Evolutionary conservation across 306 rosid species (phyloP).

Genomic region (Urtica urens): DNA sequence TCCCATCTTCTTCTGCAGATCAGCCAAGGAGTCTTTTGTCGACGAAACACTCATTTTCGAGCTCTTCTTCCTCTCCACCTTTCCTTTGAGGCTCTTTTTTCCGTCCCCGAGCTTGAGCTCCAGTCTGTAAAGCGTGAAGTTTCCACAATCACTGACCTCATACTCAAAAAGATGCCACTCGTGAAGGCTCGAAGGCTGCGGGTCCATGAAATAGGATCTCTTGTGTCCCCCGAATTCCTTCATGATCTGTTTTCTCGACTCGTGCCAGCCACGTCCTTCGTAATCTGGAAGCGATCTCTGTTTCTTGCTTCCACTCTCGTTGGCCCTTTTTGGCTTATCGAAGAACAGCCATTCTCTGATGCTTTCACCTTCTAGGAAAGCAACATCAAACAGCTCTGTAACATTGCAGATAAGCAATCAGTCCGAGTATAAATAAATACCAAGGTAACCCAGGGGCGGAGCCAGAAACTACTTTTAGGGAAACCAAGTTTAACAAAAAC

Average conservation of each 20-base stretch:
- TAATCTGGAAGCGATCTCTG: slow-evolving; percentile 98
- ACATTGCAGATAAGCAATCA: slow-evolving; percentile 12
- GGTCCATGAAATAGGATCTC: slow-evolving; percentile 98
- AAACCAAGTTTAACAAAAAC: too few relatives aligned
- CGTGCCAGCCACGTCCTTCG: slow-evolving; percentile 98
- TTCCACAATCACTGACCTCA: slow-evolving; percentile 78
- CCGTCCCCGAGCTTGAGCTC: slow-evolving; percentile 91
- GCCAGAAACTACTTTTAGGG: too few relatives aligned
- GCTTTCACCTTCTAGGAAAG: slow-evolving; percentile 76
- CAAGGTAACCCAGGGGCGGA: neutral
- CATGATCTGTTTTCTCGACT: slow-evolving; percentile 96
- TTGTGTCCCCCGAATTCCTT: slow-evolving; percentile 87
- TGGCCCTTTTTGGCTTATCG: slow-evolving; percentile 94
- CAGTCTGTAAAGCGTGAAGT: slow-evolving; percentile 78
- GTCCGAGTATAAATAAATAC: neutral
- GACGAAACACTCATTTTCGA: slow-evolving; percentile 48
- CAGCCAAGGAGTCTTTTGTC: slow-evolving; percentile 89
- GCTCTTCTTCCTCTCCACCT: neutral
- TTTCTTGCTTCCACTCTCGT: slow-evolving; percentile 95
- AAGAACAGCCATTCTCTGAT: slow-evolving; percentile 98
- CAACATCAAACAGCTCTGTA: slow-evolving; percentile 87
- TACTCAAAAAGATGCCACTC: slow-evolving; percentile 99
- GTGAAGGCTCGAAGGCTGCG: slow-evolving; percentile 67
- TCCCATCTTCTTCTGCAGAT: slow-evolving; percentile 97
- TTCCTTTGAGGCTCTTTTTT: slow-evolving; percentile 40